Evolutionary conservation across 495 filamentous ascomycete genomes (phyloP), one percentile per base, ranked within the genome.

Genomic region (Hypoxylon lenormandii): DNA sequence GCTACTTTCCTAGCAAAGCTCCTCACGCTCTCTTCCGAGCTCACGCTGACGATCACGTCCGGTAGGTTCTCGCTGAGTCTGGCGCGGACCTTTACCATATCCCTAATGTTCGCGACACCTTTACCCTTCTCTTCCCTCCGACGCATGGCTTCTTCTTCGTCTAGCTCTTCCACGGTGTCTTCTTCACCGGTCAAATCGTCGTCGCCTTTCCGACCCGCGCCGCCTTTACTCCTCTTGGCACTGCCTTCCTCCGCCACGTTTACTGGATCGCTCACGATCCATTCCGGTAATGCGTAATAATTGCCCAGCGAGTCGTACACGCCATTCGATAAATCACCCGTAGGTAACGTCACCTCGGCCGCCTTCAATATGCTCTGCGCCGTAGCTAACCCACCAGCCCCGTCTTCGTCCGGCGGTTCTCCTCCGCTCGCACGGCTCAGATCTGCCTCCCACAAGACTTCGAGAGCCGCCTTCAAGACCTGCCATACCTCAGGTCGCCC

Each of bases 281-380:
- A 89, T 72, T 89, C 87, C 5, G 92, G 92, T 16, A 97, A 66
- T 6, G 86, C 80, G 74, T 97, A 97, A 58, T 89, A 82, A 43
- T 87, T 88, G 0, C 94, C 94, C 45, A 86, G 78, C 40, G 88
- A 82, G 78, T 97, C 94, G 69, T 93, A 97, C 6, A 85, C 88
- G 2, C 93, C 93, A 40, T 90, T 83, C 13, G 85, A 85, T 8
- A 92, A 73, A 74, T 94, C 84, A 22, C 88, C 88, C 0, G 88
- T 93, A 1, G 93, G 92, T 37, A 95, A 80, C 1, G 91, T 96
- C 38, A 96, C 84, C 5, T 87, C 92, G 6, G 88, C 88, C 1
- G 94, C 93, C 76, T 89, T 87, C 5, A 97, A 75, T 46, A 92
- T 89, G 38, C 82, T 85, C 81, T 97, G 93, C 23, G 94, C 93